Base-by-base conservation (phyloP, 2,329 filamentous ascomycete genomes). In the Aspergillus sp. region DNA sequence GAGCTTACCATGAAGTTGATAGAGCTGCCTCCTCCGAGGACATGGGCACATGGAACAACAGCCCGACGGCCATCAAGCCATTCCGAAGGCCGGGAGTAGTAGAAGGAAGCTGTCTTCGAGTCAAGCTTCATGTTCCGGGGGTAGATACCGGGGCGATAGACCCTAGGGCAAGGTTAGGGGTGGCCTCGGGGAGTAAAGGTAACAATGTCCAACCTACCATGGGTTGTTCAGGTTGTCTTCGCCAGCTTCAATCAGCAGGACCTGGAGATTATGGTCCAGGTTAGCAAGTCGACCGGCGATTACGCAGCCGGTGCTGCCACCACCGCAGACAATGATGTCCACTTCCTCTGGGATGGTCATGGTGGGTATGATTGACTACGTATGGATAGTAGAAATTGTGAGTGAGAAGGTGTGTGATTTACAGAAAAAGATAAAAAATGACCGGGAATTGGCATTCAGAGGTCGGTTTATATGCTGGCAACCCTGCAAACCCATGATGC, bases 61-160 rank as follows among this genome's bases (percentile, higher is more conserved):
- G 89, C 89, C 70, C 86, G 85, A 49, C 89, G 83, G 15, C 89
- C 89, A 66, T 83, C 84, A 25, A 93, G 85, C 81, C 85, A 89
- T 75, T 90, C 85, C 0, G 88, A 91, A 15, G 89, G 88, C 42
- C 87, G 83, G 51, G 89, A 92, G 75, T 92, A 86, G 72, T 93
- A 94, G 76, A 93, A 93, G 0, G 89, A 89, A 36, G 90, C 90
- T 32, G 89, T 91, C 82, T 91, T 92, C 67, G 88, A 91, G 82
- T 91, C 89, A 61, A 91, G 73, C 76, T 91, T 87, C 88, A 90
- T 91, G 78, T 92, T 92, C 49, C 82, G 80, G n/a, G 89, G 90
- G 76, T 89, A 92, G 73, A 92, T 89, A 57, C 88, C 89, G 2
- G 89, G 89, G 5, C 89, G 86, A 77, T 84, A 91, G 11, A 92